Percentiles rank a stretch among this genome's conserved stretches.
Evolutionary conservation across 768 basidiomycete species (phyloP).

Genomic region (Pulveroboletus sp.): DNA sequence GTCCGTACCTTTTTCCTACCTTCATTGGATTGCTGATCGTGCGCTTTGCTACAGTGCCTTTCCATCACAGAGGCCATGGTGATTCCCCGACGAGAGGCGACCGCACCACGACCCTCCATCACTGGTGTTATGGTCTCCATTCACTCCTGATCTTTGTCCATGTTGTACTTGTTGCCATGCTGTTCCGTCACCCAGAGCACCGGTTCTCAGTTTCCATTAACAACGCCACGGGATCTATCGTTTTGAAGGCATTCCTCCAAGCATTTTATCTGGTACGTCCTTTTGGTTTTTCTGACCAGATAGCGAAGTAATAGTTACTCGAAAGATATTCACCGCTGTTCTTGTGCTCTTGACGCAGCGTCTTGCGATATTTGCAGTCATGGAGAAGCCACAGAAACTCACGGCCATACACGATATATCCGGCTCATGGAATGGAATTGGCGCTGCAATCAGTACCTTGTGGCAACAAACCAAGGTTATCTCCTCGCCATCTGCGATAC

Average conservation of each 20-base stretch:
- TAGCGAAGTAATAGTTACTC: background rate
- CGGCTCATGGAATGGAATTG: conserved; percentile 23
- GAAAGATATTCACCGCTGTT: conserved; percentile 16
- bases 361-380: conserved; percentile 7
- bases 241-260: background rate
- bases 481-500: background rate
- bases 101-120: background rate
- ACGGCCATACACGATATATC: conserved; percentile 18
- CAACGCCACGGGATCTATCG: background rate
- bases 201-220: background rate
- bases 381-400: conserved; percentile 11
- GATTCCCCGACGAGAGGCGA: background rate
- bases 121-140: background rate
- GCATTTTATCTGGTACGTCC: conserved; percentile 4
- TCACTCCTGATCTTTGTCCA: background rate
- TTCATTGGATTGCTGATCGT: too few relatives aligned
- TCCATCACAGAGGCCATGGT: background rate
- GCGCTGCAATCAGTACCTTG: conserved; percentile 13
- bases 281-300: too few relatives aligned
- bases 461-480: conserved; percentile 21
- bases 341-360: conserved; percentile 14
- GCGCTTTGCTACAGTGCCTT: background rate
- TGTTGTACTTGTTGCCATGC: background rate
- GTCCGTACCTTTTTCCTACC: too few relatives aligned
- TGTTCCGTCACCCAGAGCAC: conserved; percentile 5